These are phyloP conservation scores for Vinca minor DNA, from an alignment of 257 asterid genomes.

Conservation along the genomic window DNA sequence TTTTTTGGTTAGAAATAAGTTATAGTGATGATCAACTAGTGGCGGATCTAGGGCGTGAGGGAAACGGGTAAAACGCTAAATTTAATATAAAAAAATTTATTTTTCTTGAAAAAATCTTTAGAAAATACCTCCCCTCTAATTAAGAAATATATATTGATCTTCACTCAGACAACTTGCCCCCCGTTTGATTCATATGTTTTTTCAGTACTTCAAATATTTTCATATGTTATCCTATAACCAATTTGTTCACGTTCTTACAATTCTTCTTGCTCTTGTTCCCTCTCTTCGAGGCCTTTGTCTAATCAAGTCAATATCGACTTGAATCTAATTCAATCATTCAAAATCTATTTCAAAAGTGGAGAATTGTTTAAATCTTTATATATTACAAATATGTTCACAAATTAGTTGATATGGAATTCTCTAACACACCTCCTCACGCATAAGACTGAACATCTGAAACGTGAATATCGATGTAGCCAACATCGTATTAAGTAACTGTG, in stretches of 20 bases:
- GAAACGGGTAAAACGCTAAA: neutral
- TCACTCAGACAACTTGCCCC: constrained; percentile 5
- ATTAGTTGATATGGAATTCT: too few species aligned
- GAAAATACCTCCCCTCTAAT: too few species aligned
- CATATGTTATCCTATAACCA: neutral
- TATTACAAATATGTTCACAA: too few species aligned
- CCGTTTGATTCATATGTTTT: neutral
- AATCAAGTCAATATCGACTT: neutral
- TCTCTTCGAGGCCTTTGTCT: neutral
- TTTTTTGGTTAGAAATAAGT: too few species aligned
- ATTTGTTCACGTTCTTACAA: constrained; percentile 6
- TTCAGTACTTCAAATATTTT: neutral
- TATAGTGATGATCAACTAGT: neutral
- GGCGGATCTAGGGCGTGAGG: neutral
- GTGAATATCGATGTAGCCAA: too few species aligned
- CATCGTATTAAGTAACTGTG: too few species aligned
- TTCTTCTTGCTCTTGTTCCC: neutral
- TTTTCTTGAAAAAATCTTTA: too few species aligned
- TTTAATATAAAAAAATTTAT: neutral
- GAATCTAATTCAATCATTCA: too few species aligned
- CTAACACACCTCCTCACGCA: too few species aligned
- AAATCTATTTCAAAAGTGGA: too few species aligned
- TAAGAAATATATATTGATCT: neutral
- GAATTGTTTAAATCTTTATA: too few species aligned
- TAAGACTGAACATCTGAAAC: too few species aligned